Conservation (phyloP, 345 rosid species). For the Hypericum androsaemum region DNA sequence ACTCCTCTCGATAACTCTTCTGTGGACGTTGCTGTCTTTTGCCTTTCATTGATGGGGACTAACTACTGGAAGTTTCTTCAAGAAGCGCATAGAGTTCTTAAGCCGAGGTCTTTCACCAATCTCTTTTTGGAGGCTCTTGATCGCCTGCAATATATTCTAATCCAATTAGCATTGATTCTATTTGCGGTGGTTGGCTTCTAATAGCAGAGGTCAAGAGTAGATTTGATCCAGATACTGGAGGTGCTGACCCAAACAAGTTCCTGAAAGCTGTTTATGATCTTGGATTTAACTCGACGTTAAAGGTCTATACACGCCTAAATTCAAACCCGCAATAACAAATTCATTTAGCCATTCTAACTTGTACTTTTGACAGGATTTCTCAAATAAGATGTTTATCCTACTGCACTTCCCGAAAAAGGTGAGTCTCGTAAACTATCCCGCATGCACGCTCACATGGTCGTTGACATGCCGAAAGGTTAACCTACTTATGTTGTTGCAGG, state of each 20-base stretch:
- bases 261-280: conserved; percentile 62
- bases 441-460: too few relatives aligned
- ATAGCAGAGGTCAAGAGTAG: conserved; percentile 96
- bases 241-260: conserved; percentile 74
- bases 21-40: conserved; percentile 77
- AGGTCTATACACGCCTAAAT: conserved; percentile 27
- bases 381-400: conserved; percentile 81
- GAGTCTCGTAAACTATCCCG: not conserved
- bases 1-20: conserved; percentile 56
- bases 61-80: conserved; percentile 62
- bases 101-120: conserved; percentile 48
- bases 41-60: conserved; percentile 93
- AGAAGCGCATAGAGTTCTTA: conserved; percentile 85
- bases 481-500: conserved; percentile 25
- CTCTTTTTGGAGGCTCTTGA: conserved; percentile 6
- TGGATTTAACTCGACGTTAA: conserved; percentile 45
- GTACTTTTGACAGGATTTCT: conserved; percentile 49
- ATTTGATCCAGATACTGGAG: conserved; percentile 82
- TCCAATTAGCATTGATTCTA: conserved; percentile 1
- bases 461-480: not conserved
- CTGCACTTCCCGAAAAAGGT: conserved; percentile 80
- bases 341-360: not conserved
- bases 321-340: not conserved
- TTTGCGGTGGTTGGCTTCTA: conserved; percentile 76
- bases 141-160: not conserved